These are phyloP conservation scores for Clarireedia monteithiana DNA, from an alignment of 2,329 filamentous ascomycete species.

Conservation along the genomic window DNA sequence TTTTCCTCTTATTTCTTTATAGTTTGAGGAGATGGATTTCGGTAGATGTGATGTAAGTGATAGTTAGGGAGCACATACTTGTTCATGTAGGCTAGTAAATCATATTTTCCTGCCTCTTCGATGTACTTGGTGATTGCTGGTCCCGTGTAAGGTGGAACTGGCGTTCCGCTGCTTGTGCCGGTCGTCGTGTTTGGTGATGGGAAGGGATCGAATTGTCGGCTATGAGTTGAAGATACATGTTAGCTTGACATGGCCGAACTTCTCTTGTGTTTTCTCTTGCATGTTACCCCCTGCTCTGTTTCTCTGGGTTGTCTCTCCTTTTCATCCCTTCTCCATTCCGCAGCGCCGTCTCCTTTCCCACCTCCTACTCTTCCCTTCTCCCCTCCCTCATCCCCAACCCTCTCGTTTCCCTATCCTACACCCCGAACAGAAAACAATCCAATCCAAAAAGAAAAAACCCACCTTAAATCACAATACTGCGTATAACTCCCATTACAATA, in stretches of 20 bases:
- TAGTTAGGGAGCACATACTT: slow-evolving; percentile 31
- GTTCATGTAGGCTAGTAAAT: slow-evolving; percentile 59
- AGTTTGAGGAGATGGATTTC: background rate
- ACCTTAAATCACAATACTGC: slow-evolving; percentile 56
- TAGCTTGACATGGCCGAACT: background rate
- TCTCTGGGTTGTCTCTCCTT: no score
- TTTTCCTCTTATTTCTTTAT: background rate
- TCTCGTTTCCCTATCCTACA: background rate
- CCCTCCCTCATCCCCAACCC: background rate
- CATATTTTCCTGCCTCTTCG: slow-evolving; percentile 46
- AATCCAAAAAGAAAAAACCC: background rate
- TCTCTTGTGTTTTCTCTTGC: background rate
- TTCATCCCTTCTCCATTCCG: background rate
- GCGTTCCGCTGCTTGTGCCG: slow-evolving; percentile 39
- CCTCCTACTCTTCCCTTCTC: background rate
- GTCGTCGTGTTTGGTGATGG: slow-evolving; percentile 57
- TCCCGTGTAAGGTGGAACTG: slow-evolving; percentile 51
- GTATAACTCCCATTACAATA: slow-evolving; percentile 51
- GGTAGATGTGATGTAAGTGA: background rate
- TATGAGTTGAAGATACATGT: slow-evolving; percentile 13
- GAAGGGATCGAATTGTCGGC: slow-evolving; percentile 54
- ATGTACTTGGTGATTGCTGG: slow-evolving; percentile 51
- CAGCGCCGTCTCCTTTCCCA: background rate
- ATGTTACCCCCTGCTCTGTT: no score
- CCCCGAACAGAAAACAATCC: background rate